phyloP scores from a whole-genome alignment of 345 rosid species.

The Moringa oleifera region DNA sequence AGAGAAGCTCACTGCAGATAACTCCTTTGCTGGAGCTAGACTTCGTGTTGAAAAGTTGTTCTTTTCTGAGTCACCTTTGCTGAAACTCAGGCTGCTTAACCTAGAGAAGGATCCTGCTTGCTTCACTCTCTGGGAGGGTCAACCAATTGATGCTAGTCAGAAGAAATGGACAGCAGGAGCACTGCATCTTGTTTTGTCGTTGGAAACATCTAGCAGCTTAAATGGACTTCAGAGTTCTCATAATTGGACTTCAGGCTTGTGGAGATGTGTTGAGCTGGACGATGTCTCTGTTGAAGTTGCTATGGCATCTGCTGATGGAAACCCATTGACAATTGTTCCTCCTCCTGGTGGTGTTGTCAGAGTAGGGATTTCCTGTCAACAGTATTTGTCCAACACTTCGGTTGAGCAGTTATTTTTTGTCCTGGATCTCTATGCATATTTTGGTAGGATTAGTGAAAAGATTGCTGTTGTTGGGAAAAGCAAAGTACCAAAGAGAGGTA shows the following conservation, averaged over 20 bases:
- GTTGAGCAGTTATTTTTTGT: constrained; percentile 95
- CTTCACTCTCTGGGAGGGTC: constrained; percentile 83
- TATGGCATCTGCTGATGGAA: constrained; percentile 93
- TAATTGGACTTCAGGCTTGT: constrained; percentile 42
- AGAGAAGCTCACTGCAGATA: constrained; percentile 31
- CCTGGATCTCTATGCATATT: constrained; percentile 74
- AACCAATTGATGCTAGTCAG: constrained; percentile 94
- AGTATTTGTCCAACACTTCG: constrained; percentile 80
- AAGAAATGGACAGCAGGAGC: constrained; percentile 82
- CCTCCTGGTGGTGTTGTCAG: constrained; percentile 97
- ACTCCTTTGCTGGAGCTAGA: constrained; percentile 74
- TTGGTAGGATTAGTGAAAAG: constrained; percentile 76
- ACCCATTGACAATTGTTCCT: constrained; percentile 70
- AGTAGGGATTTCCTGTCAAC: constrained; percentile 80
- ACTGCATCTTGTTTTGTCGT: constrained; percentile 59
- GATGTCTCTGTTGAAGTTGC: constrained; percentile 69
- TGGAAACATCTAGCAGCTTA: constrained; percentile 55
- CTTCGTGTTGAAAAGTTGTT: constrained; percentile 77
- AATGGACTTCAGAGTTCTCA: constrained; percentile 25
- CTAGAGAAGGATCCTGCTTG: constrained; percentile 98
- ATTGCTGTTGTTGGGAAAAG: constrained; percentile 63
- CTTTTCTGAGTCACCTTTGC: constrained; percentile 79
- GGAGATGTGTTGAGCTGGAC: constrained; percentile 83
- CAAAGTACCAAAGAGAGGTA: constrained; percentile 33
- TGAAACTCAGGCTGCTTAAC: constrained; percentile 65